Evolutionary conservation across 1,139 yeast genomes (phyloP).

Genomic region (Protomyces macrosporus): DNA sequence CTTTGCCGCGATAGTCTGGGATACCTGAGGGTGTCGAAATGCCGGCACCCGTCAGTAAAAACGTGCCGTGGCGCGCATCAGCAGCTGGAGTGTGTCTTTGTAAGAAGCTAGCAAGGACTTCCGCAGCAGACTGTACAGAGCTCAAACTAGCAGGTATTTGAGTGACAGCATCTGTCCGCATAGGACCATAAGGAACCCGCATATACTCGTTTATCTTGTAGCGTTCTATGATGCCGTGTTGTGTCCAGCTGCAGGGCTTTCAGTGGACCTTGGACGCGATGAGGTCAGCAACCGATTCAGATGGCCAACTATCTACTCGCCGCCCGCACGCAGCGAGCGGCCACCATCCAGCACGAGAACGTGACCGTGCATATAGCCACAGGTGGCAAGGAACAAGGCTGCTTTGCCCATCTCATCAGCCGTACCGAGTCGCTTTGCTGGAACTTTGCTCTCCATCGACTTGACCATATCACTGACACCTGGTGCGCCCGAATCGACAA

Average conservation of each 20-base stretch:
- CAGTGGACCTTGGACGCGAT: too few species aligned
- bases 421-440: conserved; percentile 16
- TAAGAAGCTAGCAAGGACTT: conserved; percentile 7
- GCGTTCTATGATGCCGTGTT: too few species aligned
- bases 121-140: conserved; percentile 12
- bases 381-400: conserved; percentile 21
- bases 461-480: not conserved
- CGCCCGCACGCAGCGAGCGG: conserved; percentile 8
- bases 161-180: conserved; percentile 24
- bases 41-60: conserved; percentile 60
- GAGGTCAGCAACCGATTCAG: not conserved
- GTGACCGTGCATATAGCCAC: conserved; percentile 16
- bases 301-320: not conserved
- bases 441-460: conserved; percentile 5
- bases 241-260: too few species aligned
- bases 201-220: not conserved
- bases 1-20: conserved; percentile 63
- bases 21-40: conserved; percentile 86
- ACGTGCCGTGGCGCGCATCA: not conserved
- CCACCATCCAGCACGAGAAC: conserved; percentile 25
- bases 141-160: conserved; percentile 14
- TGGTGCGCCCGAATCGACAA: not conserved
- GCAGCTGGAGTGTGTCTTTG: not conserved
- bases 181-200: conserved; percentile 24
- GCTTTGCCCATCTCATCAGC: conserved; percentile 22